These are phyloP conservation scores for Umbellularia californica DNA, from an alignment of 164 flowering plant species.

Conservation along the genomic window DNA sequence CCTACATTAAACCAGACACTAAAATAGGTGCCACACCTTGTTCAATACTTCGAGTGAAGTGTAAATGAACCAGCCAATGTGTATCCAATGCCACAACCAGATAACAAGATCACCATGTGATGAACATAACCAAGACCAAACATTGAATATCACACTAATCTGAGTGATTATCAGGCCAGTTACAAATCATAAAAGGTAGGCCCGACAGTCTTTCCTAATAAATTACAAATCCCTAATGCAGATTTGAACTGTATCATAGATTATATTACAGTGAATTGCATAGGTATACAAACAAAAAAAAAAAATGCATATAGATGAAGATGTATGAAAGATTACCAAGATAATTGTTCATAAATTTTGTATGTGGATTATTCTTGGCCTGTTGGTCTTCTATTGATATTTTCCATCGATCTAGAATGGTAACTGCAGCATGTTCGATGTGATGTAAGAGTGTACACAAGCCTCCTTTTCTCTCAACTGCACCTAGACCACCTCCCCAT, in stretches of 20 bases:
- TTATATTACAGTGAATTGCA: not conserved
- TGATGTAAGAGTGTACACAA: slow-evolving; percentile 72
- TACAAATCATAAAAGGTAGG: no score
- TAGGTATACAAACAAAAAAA: not conserved
- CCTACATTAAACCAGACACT: no score
- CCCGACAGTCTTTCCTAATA: no score
- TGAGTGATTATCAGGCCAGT: no score
- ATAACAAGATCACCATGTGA: no score
- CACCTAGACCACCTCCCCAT: slow-evolving; percentile 98
- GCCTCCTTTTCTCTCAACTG: slow-evolving; percentile 96
- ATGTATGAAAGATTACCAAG: slow-evolving; percentile 46
- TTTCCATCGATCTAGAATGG: slow-evolving; percentile 97
- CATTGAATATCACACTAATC: no score
- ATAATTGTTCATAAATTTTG: slow-evolving; percentile 92
- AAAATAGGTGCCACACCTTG: no score
- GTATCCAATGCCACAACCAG: no score
- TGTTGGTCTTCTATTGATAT: slow-evolving; percentile 56
- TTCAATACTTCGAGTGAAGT: no score
- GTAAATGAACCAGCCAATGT: no score
- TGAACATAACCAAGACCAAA: no score
- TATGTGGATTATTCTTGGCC: slow-evolving; percentile 50
- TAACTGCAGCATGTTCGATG: slow-evolving; percentile 96
- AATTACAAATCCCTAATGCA: no score
- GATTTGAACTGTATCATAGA: not conserved
- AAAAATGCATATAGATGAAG: not conserved